phyloP scores from a whole-genome alignment of 441 rosid genomes.

The Eutrema salsugineum region DNA sequence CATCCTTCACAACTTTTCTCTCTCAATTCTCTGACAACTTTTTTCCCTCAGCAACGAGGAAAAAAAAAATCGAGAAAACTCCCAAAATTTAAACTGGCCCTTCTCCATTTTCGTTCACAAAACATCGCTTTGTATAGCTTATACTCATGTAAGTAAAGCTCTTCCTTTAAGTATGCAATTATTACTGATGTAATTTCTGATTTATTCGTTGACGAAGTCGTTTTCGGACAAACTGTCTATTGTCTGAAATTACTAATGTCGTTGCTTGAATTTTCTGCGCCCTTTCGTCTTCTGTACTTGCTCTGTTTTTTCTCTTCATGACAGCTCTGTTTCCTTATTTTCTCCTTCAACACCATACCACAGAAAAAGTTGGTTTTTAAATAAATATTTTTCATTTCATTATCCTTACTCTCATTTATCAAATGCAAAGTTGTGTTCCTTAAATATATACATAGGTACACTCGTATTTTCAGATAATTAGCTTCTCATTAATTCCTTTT shows the following conservation, averaged over 20 bases:
- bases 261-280: slow-evolving; percentile 17
- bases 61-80: background rate
- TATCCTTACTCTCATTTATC: background rate
- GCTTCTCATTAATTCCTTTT: background rate
- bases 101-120: slow-evolving; percentile 28
- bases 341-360: slow-evolving; percentile 20
- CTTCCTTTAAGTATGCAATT: background rate
- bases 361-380: background rate
- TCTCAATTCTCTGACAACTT: slow-evolving; percentile 12
- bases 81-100: slow-evolving; percentile 27
- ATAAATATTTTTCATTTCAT: background rate
- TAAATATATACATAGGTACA: background rate
- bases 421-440: background rate
- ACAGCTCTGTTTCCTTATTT: slow-evolving; percentile 19
- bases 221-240: slow-evolving; percentile 21
- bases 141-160: slow-evolving; percentile 30
- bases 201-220: slow-evolving; percentile 16
- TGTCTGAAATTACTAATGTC: slow-evolving; percentile 15
- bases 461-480: background rate
- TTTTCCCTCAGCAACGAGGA: background rate
- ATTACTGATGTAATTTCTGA: background rate
- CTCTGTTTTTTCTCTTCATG: slow-evolving; percentile 7
- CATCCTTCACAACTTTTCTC: slow-evolving; percentile 10
- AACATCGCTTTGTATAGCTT: slow-evolving; percentile 22
- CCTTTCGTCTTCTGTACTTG: slow-evolving; percentile 4